Base-by-base conservation (phyloP, 2,329 filamentous ascomycete species). In the Dothideomycetes sp. region DNA sequence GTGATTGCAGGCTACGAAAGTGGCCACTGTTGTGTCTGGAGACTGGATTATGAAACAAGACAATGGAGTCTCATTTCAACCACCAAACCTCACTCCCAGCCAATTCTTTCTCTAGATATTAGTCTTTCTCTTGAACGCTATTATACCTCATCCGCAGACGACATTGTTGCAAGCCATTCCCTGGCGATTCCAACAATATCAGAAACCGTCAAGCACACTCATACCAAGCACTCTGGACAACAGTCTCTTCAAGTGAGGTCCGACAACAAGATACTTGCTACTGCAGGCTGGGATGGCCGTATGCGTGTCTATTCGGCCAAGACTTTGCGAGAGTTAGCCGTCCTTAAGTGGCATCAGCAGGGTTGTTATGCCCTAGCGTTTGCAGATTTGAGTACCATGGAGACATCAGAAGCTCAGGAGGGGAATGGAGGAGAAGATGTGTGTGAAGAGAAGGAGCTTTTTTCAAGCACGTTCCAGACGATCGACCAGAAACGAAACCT, bases 271-370 rank as follows among this genome's bases (percentile, higher is more conserved):
- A 72, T 98, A 4, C 82, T 95, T 49, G 85, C 83, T 3, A 96
- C 89, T 0, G 89, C 85, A 0, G 91, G 91, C 3, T 98, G 91
- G 91, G 91, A 98, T 59, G 73, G 78, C 1, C 76, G 79, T 33
- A 68, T 88, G 1, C 71, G 91, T 7, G 78, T 96, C 1, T 98
- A 96, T 60, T 82, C 82, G 3, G 64, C 73, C 33, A 86, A 82
- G 61, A 82, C 78, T 0, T 71, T 96, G 69, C 84, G 81, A 54
- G 88, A 96, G 60, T 62, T 96, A 9, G 91, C 89, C 0, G 86
- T 95, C 41, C 65, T 96, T 48, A 94, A 93, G 61, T 96, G 89
- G 89, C 91, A 96, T 61, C 79, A 82, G 51, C 81, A 84, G 22
- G 88, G 88, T 1, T 88, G 85, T 49, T 95, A 91, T 63, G 76